Evolutionary conservation across 192 early-diverging fungal genomes (phyloP).

Genomic region (Coemansia sp.): DNA sequence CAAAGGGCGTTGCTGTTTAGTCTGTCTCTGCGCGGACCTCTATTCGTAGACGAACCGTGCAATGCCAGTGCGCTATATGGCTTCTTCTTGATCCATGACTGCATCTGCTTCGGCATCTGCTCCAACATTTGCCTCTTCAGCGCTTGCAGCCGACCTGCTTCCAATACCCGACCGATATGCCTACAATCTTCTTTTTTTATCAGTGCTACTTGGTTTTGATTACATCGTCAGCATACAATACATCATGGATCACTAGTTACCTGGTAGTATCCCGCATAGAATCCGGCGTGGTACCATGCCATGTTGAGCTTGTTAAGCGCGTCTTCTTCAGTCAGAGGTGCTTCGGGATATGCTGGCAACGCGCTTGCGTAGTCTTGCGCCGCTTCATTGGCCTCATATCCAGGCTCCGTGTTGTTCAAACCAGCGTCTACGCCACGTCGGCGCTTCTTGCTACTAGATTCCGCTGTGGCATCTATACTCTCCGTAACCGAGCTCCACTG

Average conservation of each 20-base stretch:
- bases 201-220: background rate
- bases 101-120: conserved; percentile 10
- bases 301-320: conserved; percentile 66
- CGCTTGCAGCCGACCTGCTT: conserved; percentile 8
- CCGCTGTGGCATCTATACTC: conserved; percentile 10
- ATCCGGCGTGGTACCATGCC: conserved; percentile 78
- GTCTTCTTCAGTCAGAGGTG: conserved; percentile 59
- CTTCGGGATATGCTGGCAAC: background rate
- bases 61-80: background rate
- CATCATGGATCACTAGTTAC: conserved; percentile 26
- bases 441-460: conserved; percentile 22
- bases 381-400: background rate
- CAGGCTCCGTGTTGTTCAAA: conserved; percentile 3
- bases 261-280: conserved; percentile 75
- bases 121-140: conserved; percentile 5
- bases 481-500: conserved; percentile 16
- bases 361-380: background rate
- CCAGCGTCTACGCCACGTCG: background rate
- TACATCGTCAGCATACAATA: background rate
- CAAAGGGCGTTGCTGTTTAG: background rate
- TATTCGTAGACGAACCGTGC: background rate
- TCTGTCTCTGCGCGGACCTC: background rate
- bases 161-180: conserved; percentile 20
- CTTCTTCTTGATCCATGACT: conserved; percentile 8
- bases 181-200: conserved; percentile 6